Evolutionary conservation across 73 alveolate genomes (phyloP).

Genomic region (Diophrys appendiculata): DNA sequence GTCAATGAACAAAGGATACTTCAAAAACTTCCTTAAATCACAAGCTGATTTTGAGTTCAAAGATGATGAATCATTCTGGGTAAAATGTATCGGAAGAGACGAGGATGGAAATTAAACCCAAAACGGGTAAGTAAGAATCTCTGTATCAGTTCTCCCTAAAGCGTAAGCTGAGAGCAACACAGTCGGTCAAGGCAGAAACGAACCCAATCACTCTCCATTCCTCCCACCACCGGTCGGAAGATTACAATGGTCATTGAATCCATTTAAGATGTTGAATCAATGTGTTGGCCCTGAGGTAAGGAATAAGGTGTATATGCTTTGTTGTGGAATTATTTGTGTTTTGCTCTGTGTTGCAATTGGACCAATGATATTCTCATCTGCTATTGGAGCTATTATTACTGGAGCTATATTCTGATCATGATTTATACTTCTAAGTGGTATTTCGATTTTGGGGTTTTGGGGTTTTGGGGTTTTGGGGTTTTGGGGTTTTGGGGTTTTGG

Average conservation of each 20-base stretch:
- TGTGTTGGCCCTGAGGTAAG: slow-evolving; percentile 85
- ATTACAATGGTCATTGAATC: slow-evolving; percentile 71
- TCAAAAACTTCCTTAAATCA: slow-evolving; percentile 30
- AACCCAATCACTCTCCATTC: slow-evolving; percentile 65
- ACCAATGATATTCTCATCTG: neutral
- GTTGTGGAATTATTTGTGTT: slow-evolving; percentile 48
- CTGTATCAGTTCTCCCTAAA: slow-evolving; percentile 68
- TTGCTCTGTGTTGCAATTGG: neutral
- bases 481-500: too few species aligned
- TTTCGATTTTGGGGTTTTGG: too few species aligned
- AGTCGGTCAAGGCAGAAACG: slow-evolving; percentile 76
- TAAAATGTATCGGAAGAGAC: slow-evolving; percentile 60
- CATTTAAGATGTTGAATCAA: slow-evolving; percentile 77
- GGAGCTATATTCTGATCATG: too few species aligned
- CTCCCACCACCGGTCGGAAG: slow-evolving; percentile 92
- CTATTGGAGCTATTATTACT: slow-evolving; percentile 1
- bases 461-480: too few species aligned
- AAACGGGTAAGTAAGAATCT: slow-evolving; percentile 75
- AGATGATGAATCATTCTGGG: slow-evolving; percentile 60
- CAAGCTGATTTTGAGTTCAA: slow-evolving; percentile 48
- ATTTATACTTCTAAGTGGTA: too few species aligned
- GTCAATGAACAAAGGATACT: slow-evolving; percentile 38
- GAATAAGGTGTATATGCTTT: slow-evolving; percentile 57
- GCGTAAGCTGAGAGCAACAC: slow-evolving; percentile 71
- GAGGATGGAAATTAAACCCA: slow-evolving; percentile 66